Percentiles rank a stretch among this genome's conserved stretches.
phyloP scores from a whole-genome alignment of 768 basidiomycete species.

The Neoboletus subvelutipes region DNA sequence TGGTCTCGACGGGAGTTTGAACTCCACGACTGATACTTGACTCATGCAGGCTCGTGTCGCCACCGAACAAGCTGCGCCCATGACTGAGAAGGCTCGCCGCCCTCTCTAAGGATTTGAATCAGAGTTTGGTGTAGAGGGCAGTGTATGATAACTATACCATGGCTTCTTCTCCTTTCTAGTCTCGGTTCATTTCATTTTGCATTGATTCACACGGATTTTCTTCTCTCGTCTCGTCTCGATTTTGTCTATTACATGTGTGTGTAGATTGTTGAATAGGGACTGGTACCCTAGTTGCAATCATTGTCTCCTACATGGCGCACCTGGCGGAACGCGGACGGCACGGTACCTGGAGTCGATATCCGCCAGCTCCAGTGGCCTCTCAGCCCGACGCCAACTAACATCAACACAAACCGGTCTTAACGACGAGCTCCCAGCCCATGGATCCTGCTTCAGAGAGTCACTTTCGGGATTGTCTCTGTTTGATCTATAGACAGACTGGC shows the following conservation, averaged over 20 bases:
- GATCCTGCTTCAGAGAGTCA: not conserved
- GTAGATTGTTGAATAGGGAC: constrained; percentile 23
- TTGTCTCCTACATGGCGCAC: not conserved
- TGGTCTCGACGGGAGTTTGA: constrained; percentile 7
- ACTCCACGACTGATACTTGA: constrained; percentile 5
- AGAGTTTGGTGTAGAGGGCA: not conserved
- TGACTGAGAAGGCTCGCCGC: constrained; percentile 30
- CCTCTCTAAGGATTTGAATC: constrained; percentile 19
- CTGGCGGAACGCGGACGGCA: not conserved
- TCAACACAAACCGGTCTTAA: too few relatives aligned
- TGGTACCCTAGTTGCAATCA: constrained; percentile 19
- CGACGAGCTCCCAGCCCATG: not conserved
- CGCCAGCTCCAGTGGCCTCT: not conserved
- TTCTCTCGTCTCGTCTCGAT: constrained; percentile 10
- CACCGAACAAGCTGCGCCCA: constrained; percentile 19
- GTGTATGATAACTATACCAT: constrained; percentile 6
- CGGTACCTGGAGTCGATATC: not conserved
- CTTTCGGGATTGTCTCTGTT: constrained; percentile 6
- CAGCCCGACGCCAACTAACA: not conserved
- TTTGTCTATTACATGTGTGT: constrained; percentile 14
- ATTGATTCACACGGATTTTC: constrained; percentile 23
- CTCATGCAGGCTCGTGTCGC: constrained; percentile 18
- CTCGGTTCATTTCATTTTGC: constrained; percentile 12
- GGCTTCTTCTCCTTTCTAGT: constrained; percentile 2
- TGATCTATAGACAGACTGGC: constrained; percentile 9